Evolutionary conservation across 2,329 filamentous ascomycete species (phyloP), one percentile per base, ranked within the genome.

Genomic region (Colletotrichum musicola): DNA sequence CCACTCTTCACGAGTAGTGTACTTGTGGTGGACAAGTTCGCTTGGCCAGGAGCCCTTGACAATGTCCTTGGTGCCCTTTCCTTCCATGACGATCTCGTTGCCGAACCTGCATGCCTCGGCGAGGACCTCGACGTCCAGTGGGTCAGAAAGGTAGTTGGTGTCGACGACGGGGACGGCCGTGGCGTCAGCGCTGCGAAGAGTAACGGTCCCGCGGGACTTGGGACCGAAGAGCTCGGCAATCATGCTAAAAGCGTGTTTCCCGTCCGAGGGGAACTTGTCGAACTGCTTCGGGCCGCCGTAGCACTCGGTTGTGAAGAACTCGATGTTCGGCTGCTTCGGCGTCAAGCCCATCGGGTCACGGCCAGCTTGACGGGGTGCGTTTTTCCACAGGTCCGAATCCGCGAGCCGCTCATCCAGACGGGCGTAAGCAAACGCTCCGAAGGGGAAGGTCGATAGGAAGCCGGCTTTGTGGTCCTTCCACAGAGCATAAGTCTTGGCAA

Each of bases 341-440:
- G 84, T 84, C 16, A 91, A 78, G 18, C 86, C 87, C 89, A 92
- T 91, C 0, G 89, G 88, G 72, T 91, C 89, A 4, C 89, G 85
- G 4, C 85, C 86, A 27, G 81, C 76, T 42, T 78, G 61, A 6
- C 84, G 80, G 0, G 81, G 77, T 0, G 87, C 85, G 4, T 81
- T 77, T 3, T 81, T 81, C 89, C 89, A 91, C 6, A 88, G 72
- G 3, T 83, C 79, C 1, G 85, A 84, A 71, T 88, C 80, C 53
- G 82, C 78, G 1, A 91, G 82, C 6, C 88, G 85, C 9, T 89
- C 83, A 67, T 90, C 88, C 0, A 91, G 80, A n/a, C 89, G 84
- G 6, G 88, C 85, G 72, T 84, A 92, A 12, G 84, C 88, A 60
- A 91, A 90, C 12, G 83, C 82, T 47, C 89, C 89, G 60, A 91